phyloP scores from a whole-genome alignment of 805 yeast species.

The Komagataella phaffii region DNA sequence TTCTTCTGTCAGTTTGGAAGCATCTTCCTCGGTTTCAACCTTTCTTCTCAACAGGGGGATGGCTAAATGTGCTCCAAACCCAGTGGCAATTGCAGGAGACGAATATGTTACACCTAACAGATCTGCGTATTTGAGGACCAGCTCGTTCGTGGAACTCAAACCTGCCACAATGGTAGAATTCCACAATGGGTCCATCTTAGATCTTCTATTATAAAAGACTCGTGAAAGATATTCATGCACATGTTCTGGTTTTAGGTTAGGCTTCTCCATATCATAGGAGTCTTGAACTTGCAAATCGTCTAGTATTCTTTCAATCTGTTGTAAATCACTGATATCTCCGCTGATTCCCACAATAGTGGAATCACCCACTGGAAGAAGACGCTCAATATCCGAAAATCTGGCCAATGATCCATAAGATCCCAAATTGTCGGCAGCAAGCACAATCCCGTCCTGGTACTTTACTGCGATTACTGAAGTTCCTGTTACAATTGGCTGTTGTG shows the following conservation, averaged over 20 bases:
- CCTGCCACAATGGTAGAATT: constrained; percentile 91
- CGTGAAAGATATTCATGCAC: constrained; percentile 79
- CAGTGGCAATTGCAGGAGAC: constrained; percentile 86
- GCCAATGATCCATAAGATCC: constrained; percentile 91
- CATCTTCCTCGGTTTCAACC: constrained; percentile 71
- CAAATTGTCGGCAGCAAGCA: constrained; percentile 90
- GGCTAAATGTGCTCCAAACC: constrained; percentile 93
- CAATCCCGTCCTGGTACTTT: constrained; percentile 81
- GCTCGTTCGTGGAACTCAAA: constrained; percentile 45
- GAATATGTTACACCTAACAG: constrained; percentile 83
- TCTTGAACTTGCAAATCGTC: constrained; percentile 73
- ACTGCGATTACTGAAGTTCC: constrained; percentile 92
- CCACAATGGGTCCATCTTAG: constrained; percentile 95
- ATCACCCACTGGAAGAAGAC: constrained; percentile 73
- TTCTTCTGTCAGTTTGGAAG: constrained; percentile 49
- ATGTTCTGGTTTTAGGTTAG: constrained; percentile 63
- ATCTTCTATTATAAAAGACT: constrained; percentile 76
- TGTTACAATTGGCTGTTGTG: constrained; percentile 91
- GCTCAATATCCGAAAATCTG: constrained; percentile 73
- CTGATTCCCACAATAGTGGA: constrained; percentile 85
- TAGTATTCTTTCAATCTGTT: constrained; percentile 59
- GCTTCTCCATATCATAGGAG: constrained; percentile 62
- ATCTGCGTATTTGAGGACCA: constrained; percentile 79
- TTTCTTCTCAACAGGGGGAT: constrained; percentile 79
- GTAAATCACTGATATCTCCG: constrained; percentile 93